Percentiles rank a stretch among this genome's conserved stretches.
Conservation (phyloP, 2,329 filamentous ascomycete genomes). For the Chaetomium strumarium region DNA sequence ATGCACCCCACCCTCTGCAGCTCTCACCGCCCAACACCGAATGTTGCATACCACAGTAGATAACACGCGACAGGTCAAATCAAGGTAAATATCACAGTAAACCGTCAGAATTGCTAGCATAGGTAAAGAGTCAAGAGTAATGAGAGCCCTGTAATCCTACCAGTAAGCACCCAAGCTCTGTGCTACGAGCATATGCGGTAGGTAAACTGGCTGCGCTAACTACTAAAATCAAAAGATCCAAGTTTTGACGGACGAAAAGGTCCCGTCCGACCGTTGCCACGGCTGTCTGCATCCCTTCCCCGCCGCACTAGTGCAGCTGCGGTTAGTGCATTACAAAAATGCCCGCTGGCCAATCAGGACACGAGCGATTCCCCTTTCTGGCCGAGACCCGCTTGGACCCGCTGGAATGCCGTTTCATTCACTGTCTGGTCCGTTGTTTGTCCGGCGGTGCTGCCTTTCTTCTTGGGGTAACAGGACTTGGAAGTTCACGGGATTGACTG, state of each 20-base stretch:
- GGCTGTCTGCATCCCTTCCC: neutral
- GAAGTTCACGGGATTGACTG: neutral
- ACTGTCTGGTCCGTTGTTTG: neutral
- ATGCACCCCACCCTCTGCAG: constrained; percentile 1
- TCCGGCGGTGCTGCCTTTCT: too few species aligned
- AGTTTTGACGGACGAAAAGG: neutral
- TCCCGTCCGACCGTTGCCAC: constrained; percentile 13
- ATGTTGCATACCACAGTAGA: too few species aligned
- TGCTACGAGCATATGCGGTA: too few species aligned
- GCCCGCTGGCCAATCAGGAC: constrained; percentile 4
- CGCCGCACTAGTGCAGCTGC: constrained; percentile 7
- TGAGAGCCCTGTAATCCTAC: too few species aligned
- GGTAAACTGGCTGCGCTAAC: neutral
- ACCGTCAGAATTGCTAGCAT: too few species aligned
- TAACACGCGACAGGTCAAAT: too few species aligned
- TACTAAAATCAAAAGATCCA: neutral
- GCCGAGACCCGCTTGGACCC: constrained; percentile 2
- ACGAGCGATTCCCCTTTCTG: constrained; percentile 10
- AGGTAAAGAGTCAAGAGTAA: too few species aligned
- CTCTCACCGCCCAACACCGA: constrained; percentile 6
- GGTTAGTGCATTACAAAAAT: neutral
- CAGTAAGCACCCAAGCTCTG: too few species aligned
- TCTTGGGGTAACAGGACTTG: too few species aligned
- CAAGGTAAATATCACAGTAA: too few species aligned
- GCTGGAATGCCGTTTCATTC: neutral